Evolutionary conservation across 225 moss, liverwort and hornwort genomes (phyloP).

Genomic region (Bryum argenteum): DNA sequence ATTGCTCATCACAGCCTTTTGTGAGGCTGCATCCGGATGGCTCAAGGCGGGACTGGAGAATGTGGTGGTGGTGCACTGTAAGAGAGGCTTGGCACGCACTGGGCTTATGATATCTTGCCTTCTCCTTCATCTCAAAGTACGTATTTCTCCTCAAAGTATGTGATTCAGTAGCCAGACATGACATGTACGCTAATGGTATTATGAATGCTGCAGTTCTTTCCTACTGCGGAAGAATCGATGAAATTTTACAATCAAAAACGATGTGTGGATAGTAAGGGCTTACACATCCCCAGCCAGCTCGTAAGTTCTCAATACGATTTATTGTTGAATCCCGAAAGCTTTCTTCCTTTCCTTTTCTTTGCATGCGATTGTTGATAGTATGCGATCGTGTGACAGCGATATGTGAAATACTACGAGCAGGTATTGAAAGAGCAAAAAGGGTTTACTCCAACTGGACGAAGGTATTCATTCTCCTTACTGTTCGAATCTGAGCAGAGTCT

Average conservation of each 20-base stretch:
- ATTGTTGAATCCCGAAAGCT: neutral
- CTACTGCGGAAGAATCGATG: conserved; percentile 84
- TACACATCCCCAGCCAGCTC: conserved; percentile 84
- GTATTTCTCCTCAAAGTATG: neutral
- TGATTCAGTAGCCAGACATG: neutral
- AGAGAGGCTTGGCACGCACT: conserved; percentile 92
- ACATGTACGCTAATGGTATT: neutral
- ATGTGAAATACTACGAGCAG: conserved; percentile 93
- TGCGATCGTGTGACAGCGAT: conserved; percentile 68
- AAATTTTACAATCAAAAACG: conserved; percentile 90
- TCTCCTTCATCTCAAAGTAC: conserved; percentile 90
- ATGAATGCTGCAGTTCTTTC: conserved; percentile 65
- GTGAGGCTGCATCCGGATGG: conserved; percentile 85
- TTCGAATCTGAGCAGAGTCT: conserved; percentile 7
- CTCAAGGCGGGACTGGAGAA: conserved; percentile 88
- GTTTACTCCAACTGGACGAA: conserved; percentile 43
- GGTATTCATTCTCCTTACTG: conserved; percentile 24
- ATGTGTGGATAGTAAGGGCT: conserved; percentile 86
- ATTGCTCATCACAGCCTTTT: conserved; percentile 70
- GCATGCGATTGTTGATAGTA: neutral
- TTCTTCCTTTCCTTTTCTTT: neutral
- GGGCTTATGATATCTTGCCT: conserved; percentile 96
- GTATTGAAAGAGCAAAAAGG: conserved; percentile 74
- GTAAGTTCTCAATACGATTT: conserved; percentile 43
- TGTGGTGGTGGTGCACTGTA: conserved; percentile 97